Evolutionary conservation across 2,329 filamentous ascomycete genomes (phyloP).

Genomic region (Cadophora malorum): DNA sequence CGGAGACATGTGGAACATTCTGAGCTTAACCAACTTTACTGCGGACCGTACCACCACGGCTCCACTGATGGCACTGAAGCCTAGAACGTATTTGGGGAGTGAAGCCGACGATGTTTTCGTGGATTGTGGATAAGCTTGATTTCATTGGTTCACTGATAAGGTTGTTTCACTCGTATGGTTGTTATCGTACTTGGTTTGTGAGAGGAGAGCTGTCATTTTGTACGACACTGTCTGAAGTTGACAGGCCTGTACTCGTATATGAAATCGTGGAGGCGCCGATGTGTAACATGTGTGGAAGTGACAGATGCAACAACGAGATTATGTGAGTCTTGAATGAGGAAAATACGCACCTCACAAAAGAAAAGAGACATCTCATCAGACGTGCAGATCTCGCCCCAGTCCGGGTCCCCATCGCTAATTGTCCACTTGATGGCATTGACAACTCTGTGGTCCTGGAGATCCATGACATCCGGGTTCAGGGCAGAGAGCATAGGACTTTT

Average conservation of each 20-base stretch:
- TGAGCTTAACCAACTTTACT: slow-evolving; percentile 5
- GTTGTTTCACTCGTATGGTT: background rate
- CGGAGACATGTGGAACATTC: background rate
- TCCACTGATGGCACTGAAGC: slow-evolving; percentile 10
- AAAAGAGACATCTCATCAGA: background rate
- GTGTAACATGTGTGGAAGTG: slow-evolving; percentile 4
- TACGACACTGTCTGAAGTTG: background rate
- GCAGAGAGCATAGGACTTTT: slow-evolving; percentile 10
- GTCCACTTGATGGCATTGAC: slow-evolving; percentile 3
- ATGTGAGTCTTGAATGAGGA: background rate
- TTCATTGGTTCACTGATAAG: background rate
- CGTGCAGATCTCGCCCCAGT: slow-evolving; percentile 10
- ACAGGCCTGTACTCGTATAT: background rate
- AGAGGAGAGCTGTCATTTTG: slow-evolving; percentile 2
- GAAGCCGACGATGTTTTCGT: slow-evolving; percentile 12
- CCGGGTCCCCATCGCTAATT: slow-evolving; percentile 1
- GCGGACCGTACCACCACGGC: background rate
- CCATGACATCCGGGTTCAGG: background rate
- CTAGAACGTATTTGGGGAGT: slow-evolving; percentile 1
- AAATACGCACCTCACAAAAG: background rate
- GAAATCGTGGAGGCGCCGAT: background rate
- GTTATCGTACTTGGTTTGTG: background rate
- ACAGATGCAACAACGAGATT: slow-evolving; percentile 6
- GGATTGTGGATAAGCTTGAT: background rate
- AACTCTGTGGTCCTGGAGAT: slow-evolving; percentile 11